Base-by-base conservation (phyloP, 2,329 filamentous ascomycete genomes). In the Harringtonia lauricola region DNA sequence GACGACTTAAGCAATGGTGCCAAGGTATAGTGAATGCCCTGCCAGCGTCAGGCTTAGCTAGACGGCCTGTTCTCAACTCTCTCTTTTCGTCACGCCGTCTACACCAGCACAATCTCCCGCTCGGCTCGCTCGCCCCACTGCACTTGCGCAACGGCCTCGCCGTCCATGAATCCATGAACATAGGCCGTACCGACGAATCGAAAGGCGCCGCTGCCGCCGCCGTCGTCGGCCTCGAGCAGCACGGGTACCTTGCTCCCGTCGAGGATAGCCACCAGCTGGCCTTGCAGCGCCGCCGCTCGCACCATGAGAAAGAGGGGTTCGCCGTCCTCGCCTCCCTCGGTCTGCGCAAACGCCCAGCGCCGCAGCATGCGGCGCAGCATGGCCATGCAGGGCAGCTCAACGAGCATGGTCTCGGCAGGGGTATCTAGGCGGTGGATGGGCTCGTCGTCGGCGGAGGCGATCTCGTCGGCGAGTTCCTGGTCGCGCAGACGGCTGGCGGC, bases 101-200 rank as follows among this genome's bases (percentile, higher is more conserved):
- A 38, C 36, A 38, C 36, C n/a, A 38, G 36, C 22, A 38, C 36
- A 28, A 38, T 26, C 2, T 38, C 22, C 15, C 22, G 36, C 36
- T 38, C 36, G 14, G 14, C n/a, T 4, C 22, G 39, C 18, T 26
- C 17, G 9, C 44, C 40, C 14, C 39, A 14, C 8, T 37, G 40
- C 22, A 36, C 40, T 24, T 41, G 43, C 4, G 17, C 28, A 15
- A 48, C 37, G 4, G 46, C 47, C 41, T 52, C 46, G 31, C 51
- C 48, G 35, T 54, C 52, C 52, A 55, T 54, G 47, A 51, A 52
- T 2, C 51, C 53, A 31, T 55, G 51, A 29, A 54, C 53, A 38
- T 54, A 54, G 8, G 43, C 47, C 4, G 39, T 36, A 19, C 39
- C 42, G 3, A 51, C 41, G 18, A 44, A 39, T 8, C 36, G 29